A percentile compares a stretch with the other conserved stretches of the same genome.
Conservation (phyloP, 352 stramenopile genomes). For the Peronospora belbahrii region DNA sequence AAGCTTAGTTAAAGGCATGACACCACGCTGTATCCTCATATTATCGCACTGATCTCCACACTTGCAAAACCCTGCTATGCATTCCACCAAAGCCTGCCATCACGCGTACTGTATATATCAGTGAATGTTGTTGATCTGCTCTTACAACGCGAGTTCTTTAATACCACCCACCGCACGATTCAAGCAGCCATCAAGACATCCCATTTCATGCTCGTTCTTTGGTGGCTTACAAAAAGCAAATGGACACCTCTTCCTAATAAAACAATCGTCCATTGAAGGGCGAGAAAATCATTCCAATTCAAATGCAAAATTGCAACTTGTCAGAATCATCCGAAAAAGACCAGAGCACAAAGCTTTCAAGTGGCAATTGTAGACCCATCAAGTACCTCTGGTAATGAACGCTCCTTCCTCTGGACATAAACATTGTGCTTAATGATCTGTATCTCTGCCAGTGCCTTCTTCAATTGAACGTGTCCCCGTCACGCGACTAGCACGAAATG, state of each 20-base stretch:
- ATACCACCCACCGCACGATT: constrained; percentile 49
- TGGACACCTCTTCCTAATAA: constrained; percentile 58
- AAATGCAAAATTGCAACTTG: neutral
- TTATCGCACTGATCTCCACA: constrained; percentile 64
- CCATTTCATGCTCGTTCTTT: constrained; percentile 26
- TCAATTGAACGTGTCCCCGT: constrained; percentile 60
- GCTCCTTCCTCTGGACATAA: constrained; percentile 65
- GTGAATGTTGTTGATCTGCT: neutral
- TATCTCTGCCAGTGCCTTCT: constrained; percentile 62
- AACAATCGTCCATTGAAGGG: neutral
- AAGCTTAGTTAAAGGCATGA: constrained; percentile 45
- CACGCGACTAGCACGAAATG: constrained; percentile 48
- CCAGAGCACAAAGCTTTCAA: neutral
- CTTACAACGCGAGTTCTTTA: neutral
- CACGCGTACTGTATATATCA: neutral
- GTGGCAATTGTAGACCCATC: neutral
- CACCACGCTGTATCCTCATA: constrained; percentile 60
- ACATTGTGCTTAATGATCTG: constrained; percentile 61
- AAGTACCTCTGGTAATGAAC: constrained; percentile 37
- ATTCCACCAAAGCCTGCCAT: constrained; percentile 59
- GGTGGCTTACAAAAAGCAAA: constrained; percentile 49
- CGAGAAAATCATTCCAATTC: constrained; percentile 2
- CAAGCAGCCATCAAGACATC: constrained; percentile 67
- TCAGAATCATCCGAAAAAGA: neutral
- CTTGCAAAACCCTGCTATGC: constrained; percentile 46